Base-by-base conservation (phyloP, 805 yeast species). In the Blastobotrys robertii region DNA sequence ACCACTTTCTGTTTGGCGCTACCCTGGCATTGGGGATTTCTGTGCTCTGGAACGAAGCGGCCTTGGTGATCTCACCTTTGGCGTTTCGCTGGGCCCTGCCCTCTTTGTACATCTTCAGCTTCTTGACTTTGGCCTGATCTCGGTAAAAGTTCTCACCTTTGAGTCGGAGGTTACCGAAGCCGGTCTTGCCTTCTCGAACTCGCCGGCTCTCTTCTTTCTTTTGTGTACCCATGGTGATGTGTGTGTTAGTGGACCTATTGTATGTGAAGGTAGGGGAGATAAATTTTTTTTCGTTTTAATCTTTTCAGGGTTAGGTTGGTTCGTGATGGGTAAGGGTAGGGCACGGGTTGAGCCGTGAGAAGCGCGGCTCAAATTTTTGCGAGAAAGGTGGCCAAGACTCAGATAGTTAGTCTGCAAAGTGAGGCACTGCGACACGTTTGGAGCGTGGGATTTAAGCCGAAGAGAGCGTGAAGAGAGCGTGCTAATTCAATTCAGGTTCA, bases 1-100 rank as follows among this genome's bases (percentile, higher is more conserved):
- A 92, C 98, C 97, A 90, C 59, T 94, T 77, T 63, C 95, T 77
- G 63, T 90, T 90, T 5, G 98, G 97, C 59, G 85, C 95, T 36
- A 90, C 94, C 48, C 98, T 73, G 1, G 97, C 97, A 50, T 70
- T 77, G 10, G 97, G 97, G 25, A 84, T 72, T 49, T 86, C 88
- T 3, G 86, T 79, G 52, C 84, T 80, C 62, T 90, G 98, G 45
- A 90, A 73, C 25, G 77, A 79, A 13, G 97, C 97, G 36, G 95
- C 95, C 58, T 76, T 72, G 43, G 86, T 73, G 46, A 88, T 74
- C 29, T 87, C 95, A 58, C 97, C 97, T 49, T 77, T 72, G 41
- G 86, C 85, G 60, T 88, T 85, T 54, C 95, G 74, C 42, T 75
- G 77, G 33, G 96, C 94, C 51, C 84, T 74, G 44, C 97, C 97